phyloP scores from a whole-genome alignment of 2,329 filamentous ascomycete genomes.

The Fusarium luffae region DNA sequence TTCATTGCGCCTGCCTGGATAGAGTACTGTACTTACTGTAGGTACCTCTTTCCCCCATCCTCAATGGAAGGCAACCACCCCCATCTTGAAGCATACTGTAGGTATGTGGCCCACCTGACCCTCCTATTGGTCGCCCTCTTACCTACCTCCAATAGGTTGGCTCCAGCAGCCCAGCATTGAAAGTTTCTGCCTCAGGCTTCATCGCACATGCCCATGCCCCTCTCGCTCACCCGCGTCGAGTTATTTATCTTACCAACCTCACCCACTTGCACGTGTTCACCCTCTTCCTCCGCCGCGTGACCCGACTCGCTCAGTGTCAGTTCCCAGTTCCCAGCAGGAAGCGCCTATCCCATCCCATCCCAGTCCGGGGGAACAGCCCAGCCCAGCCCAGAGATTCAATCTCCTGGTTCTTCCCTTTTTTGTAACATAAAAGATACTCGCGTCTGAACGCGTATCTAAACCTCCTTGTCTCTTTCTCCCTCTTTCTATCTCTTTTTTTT shows the following conservation, averaged over 20 bases:
- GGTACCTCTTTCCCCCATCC: conserved; percentile 2
- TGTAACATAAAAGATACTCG: conserved; percentile 47
- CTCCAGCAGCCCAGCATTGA: not conserved
- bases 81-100: conserved; percentile 21
- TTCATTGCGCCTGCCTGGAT: conserved; percentile 15
- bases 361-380: conserved; percentile 2
- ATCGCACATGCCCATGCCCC: not conserved
- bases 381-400: conserved; percentile 27
- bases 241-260: conserved; percentile 52
- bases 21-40: not conserved
- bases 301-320: conserved; percentile 46
- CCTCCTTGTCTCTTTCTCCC: conserved; percentile 13
- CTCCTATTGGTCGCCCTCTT: conserved; percentile 33
- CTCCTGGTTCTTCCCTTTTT: conserved; percentile 36
- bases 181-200: conserved; percentile 39
- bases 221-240: conserved; percentile 27
- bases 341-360: conserved; percentile 20
- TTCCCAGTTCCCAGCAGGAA: conserved; percentile 33
- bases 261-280: conserved; percentile 56
- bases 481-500: conserved; percentile 7
- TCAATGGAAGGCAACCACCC: conserved; percentile 27
- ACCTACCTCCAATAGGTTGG: not conserved
- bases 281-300: conserved; percentile 54
- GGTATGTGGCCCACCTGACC: conserved; percentile 37
- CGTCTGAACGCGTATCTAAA: conserved; percentile 34